Percentiles rank a stretch among this genome's conserved stretches.
These are phyloP conservation scores for Lavandula angustifolia DNA, from an alignment of 257 asterid species.

Conservation along the genomic window DNA sequence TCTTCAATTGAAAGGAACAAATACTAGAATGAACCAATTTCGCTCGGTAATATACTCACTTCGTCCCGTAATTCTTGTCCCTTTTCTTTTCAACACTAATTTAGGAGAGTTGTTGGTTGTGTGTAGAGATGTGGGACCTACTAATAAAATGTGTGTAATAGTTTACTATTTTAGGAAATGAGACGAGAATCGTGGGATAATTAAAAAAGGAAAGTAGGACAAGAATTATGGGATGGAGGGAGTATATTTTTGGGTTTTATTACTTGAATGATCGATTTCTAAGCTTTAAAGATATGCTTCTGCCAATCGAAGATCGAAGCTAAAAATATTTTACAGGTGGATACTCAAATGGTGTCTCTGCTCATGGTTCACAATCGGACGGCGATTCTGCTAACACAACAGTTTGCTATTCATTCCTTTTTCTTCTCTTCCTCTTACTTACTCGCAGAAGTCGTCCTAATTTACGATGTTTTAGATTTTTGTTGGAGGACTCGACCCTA, in stretches of 20 bases:
- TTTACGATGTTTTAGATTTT: slow-evolving; percentile 56
- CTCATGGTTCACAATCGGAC: slow-evolving; percentile 71
- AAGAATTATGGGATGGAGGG: no score
- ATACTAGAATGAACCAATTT: neutral
- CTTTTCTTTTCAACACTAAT: no score
- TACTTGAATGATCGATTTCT: neutral
- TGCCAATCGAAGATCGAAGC: neutral
- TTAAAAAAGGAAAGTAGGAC: no score
- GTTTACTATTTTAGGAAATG: no score
- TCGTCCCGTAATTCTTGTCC: no score
- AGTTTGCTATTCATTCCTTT: slow-evolving; percentile 55
- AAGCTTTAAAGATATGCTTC: neutral
- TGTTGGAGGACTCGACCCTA: slow-evolving; percentile 95
- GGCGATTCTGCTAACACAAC: slow-evolving; percentile 86
- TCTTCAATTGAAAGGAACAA: neutral
- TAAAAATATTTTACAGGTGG: slow-evolving; percentile 59
- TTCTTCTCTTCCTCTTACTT: slow-evolving; percentile 23
- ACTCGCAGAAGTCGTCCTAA: slow-evolving; percentile 32
- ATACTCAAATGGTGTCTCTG: slow-evolving; percentile 64
- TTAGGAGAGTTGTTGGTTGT: no score
- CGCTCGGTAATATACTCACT: no score
- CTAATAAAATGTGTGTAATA: no score
- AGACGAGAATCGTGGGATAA: no score
- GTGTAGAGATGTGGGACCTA: no score
- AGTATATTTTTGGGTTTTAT: no score